Base-by-base conservation (phyloP, 2,329 filamentous ascomycete genomes). In the Hymenoscyphus fructigenus region DNA sequence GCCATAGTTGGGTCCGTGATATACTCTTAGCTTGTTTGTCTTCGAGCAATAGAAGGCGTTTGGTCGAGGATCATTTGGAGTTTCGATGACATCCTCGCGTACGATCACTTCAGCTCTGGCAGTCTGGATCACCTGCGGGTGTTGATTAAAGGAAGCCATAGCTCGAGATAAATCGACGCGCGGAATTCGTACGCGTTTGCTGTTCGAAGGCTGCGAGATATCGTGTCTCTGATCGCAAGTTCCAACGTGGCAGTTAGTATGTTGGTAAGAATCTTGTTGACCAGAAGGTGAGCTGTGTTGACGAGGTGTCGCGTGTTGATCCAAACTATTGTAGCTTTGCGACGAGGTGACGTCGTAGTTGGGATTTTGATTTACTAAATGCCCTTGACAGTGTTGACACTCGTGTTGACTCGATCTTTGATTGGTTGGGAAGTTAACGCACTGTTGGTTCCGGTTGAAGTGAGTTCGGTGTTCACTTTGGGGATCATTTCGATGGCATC, bases 41-140 rank as follows among this genome's bases (percentile, higher is more conserved):
- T 79, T 77, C n/a, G 77, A 72, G 69, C 88, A 85, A 69, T 82
- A 83, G 71, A 84, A 88, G 53, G 85, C 84, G 69, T 88, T 88
- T 14, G 85, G 86, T 1, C 79, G 78, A 9, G 85, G 85, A 67
- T 87, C 85, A 55, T 80, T 76, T 3, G 78, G 76, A 1, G 75
- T 76, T 68, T 87, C 84, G 23, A 87, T 75, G 2, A 84, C 79
- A 66, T 86, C 82, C 70, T 88, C 85, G 1, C 85, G 79, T 61
- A 85, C 80, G 38, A 87, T 73, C 20, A 85, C 79, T 58, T 83
- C 78, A 29, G 82, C 78, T 29, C 79, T 78, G 50, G 80, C 76
- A 2, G 83, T 82, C 68, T 82, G 75, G 55, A 87, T 76, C 60
- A 82, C 77, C 56, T 83, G 79, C 0, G 59, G 44, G 2, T 59